phyloP scores from a whole-genome alignment of 352 stramenopile species.

The Globisporangium irregulare region DNA sequence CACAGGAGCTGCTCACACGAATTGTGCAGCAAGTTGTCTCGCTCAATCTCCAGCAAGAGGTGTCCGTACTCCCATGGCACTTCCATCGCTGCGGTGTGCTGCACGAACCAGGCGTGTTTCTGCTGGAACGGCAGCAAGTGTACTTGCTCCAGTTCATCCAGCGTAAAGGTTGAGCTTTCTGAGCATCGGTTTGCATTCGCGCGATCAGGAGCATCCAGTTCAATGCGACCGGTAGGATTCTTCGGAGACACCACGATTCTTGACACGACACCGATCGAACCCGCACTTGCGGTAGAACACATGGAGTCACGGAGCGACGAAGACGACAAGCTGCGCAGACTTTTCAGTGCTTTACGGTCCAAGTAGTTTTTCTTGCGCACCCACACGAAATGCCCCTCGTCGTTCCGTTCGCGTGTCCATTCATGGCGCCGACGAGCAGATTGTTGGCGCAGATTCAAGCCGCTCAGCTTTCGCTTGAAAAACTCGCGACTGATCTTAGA shows the following conservation, averaged over 20 bases:
- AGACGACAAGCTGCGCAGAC: conserved; percentile 52
- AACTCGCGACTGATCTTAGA: conserved; percentile 57
- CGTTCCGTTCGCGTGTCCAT: conserved; percentile 76
- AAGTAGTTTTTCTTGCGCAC: conserved; percentile 75
- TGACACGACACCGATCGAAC: conserved; percentile 74
- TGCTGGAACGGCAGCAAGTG: conserved; percentile 75
- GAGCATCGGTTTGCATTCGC: conserved; percentile 54
- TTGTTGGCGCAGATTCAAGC: conserved; percentile 75
- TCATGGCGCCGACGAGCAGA: conserved; percentile 81
- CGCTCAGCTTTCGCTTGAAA: conserved; percentile 78
- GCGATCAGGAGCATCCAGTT: conserved; percentile 67
- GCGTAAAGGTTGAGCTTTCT: conserved; percentile 57
- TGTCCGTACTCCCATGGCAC: conserved; percentile 87
- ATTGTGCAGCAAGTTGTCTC: conserved; percentile 87
- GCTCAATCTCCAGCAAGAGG: conserved; percentile 82
- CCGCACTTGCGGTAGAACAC: conserved; percentile 51
- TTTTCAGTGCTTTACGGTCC: conserved; percentile 70
- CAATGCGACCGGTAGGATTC: conserved; percentile 69
- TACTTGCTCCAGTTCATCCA: conserved; percentile 74
- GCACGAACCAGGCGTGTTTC: conserved; percentile 87
- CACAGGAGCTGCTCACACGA: conserved; percentile 86
- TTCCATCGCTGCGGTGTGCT: conserved; percentile 82
- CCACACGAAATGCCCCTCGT: conserved; percentile 80
- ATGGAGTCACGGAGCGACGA: conserved; percentile 69
- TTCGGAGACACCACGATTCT: conserved; percentile 71